Base-by-base conservation (phyloP, 257 asterid species). In the Anisodus tanguticus region DNA sequence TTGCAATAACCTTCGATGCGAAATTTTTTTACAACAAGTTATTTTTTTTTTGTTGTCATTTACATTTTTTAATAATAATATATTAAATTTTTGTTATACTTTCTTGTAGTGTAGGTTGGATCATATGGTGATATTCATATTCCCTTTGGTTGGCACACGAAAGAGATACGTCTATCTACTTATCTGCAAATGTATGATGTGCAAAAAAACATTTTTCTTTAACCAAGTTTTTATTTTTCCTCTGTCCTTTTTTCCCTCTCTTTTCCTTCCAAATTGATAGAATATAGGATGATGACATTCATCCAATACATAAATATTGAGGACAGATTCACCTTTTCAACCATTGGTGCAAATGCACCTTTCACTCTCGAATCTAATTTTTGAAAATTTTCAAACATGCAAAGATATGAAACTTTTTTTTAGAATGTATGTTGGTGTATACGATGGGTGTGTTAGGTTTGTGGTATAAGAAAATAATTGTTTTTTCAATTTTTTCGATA, bases 161-260 rank as follows among this genome's bases (percentile, higher is more conserved):
- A 78, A 47, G 41, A 67, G 85, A 58, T 31, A 57, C 86, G 35
- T 78, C 77, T 83, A 86, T 86, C 67, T 2, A 9, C 76, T 83
- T 83, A 79, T 86, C 86, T 37, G 26, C 22, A 60, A 83, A 68
- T n/a, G 45, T 67, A 67, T 82, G 85, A 85, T 76, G 35, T 15
- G 60, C 11, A 53, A 57, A 71, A 4, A n/a, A 71, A 8, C 7
- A 31, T 31, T 31, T 31, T 31, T 31, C 35, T 31, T 31, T 31
- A 31, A 31, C 35, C 35, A 31, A 31, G 35, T 31, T 31, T 31
- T 31, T 70, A 3, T 37, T 70, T 9, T 16, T 49, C 4, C 8
- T 5, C 5, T 13, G 4, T 8, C 35, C 49, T 31, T 31, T 43
- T 22, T 22, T 16, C 47, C 49, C 53, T 31, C 43, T 5, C 0